Percentiles rank a stretch among this genome's conserved stretches.
These are phyloP conservation scores for Rauvolfia tetraphylla DNA, from an alignment of 257 asterid species.

Conservation along the genomic window DNA sequence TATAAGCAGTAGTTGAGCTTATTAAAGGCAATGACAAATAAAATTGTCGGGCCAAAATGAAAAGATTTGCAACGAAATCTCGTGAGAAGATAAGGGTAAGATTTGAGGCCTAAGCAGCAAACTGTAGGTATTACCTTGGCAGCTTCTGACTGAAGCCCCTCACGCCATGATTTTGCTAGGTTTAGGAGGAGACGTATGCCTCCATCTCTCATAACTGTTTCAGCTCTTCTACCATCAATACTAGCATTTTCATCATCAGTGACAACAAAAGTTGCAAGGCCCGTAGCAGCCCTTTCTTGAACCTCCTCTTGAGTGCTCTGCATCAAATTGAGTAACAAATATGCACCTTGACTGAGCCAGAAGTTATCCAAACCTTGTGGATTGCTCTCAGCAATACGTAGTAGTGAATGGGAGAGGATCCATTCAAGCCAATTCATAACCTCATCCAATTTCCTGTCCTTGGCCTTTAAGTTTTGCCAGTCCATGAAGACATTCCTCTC, in stretches of 20 bases:
- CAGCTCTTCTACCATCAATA: constrained; percentile 75
- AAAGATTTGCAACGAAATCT: neutral
- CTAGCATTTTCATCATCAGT: constrained; percentile 77
- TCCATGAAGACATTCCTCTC: constrained; percentile 50
- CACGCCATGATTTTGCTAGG: constrained; percentile 77
- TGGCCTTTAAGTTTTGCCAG: constrained; percentile 37
- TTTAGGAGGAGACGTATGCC: constrained; percentile 62
- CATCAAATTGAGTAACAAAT: constrained; percentile 61
- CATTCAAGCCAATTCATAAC: constrained; percentile 75
- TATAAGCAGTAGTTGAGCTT: constrained; percentile 1
- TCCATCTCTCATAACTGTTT: constrained; percentile 61
- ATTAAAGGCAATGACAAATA: neutral
- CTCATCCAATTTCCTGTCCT: constrained; percentile 46
- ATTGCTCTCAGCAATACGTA: constrained; percentile 75
- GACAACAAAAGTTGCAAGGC: constrained; percentile 73
- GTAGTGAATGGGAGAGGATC: constrained; percentile 65
- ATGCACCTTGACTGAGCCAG: constrained; percentile 81
- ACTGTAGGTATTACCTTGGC: constrained; percentile 50
- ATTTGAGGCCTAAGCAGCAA: constrained; percentile 5
- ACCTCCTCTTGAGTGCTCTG: constrained; percentile 76
- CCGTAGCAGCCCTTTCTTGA: constrained; percentile 87
- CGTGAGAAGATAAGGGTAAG: neutral
- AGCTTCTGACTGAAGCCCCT: constrained; percentile 85
- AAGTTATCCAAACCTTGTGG: constrained; percentile 65
- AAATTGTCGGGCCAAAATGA: neutral